Evolutionary conservation across 2,329 filamentous ascomycete genomes (phyloP), one percentile per base, ranked within the genome.

Genomic region (Xylariaceae sp.): DNA sequence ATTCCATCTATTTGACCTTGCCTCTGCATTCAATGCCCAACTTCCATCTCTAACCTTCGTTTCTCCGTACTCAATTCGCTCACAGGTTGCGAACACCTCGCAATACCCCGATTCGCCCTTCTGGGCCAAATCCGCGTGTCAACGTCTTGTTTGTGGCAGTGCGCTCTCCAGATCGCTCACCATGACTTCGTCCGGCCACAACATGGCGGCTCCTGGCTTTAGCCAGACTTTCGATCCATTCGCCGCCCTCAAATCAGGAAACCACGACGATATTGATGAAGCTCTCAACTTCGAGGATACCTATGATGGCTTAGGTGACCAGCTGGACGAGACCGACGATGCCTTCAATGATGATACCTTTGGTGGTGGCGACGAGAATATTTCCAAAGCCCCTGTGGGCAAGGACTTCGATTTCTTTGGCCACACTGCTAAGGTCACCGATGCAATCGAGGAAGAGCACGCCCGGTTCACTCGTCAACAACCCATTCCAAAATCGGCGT

Each of bases 381-480:
- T 63, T 15, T 59, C 63, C 15, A 51, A 63, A 29, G 65, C 72
- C 22, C 72, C 72, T 9, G 79, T 93, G 44, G 90, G 90, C 60
- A 94, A 87, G 63, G 91, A 98, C 65, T 97, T 97, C 57, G 93
- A 98, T 64, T 98, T 97, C 67, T 95, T 94, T 51, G 90, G 90
- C 31, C 83, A 87, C 59, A 98, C 93, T 6, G 90, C 90, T 43
- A 82, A 90, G 65, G 87, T 95, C 31, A 77, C 89, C 16, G 78
- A 83, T 66, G 89, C 85, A 28, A 86, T 98, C 54, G 86, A 89
- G 51, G 89, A 97, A 65, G 93, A 97, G 67, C 87, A 95, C 60
- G 73, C 89, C 57, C 83, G 89, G 43, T 96, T 84, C 65, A 80
- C 79, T 54, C 83, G 89, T 39, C 83, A 91, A 50, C 77, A 85